These are phyloP conservation scores for Apiospora pterosperma DNA, from an alignment of 2,329 filamentous ascomycete species.

Conservation along the genomic window DNA sequence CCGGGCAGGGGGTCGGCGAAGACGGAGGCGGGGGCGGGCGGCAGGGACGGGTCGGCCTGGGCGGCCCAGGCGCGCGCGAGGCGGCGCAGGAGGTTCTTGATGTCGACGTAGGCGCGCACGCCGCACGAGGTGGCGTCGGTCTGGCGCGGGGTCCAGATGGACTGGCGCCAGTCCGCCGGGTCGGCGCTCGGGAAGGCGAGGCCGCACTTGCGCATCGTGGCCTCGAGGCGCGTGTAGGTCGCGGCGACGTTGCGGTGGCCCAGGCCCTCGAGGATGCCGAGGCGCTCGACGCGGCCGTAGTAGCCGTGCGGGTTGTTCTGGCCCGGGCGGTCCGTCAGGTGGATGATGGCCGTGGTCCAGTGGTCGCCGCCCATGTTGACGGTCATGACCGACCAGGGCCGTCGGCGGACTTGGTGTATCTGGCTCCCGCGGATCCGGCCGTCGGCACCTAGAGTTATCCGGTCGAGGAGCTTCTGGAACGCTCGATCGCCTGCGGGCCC, in stretches of 20 bases:
- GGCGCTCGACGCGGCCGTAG: not conserved
- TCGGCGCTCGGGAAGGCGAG: not conserved
- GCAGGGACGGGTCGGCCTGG: not conserved
- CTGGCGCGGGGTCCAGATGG: not conserved
- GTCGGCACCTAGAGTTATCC: not conserved
- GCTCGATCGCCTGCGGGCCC: not conserved
- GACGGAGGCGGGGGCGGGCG: not conserved
- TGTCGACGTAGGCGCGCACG: not conserved
- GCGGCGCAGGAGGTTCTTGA: not conserved
- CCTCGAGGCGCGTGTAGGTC: not conserved
- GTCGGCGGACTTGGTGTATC: not conserved
- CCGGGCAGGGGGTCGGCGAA: not conserved
- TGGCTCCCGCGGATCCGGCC: too few species aligned
- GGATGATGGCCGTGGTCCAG: not conserved
- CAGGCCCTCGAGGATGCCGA: not conserved
- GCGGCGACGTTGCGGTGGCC: too few species aligned
- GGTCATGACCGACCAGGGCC: not conserved
- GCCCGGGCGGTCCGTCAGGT: not conserved
- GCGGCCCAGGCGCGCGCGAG: not conserved
- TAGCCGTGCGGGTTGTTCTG: not conserved
- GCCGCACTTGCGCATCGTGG: not conserved
- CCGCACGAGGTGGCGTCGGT: not conserved
- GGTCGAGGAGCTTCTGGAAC: not conserved
- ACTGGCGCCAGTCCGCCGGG: not conserved
- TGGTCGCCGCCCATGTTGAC: not conserved